Evolutionary conservation across 2,329 filamentous ascomycete species (phyloP).

Genomic region (Pyrenochaeta sp.): DNA sequence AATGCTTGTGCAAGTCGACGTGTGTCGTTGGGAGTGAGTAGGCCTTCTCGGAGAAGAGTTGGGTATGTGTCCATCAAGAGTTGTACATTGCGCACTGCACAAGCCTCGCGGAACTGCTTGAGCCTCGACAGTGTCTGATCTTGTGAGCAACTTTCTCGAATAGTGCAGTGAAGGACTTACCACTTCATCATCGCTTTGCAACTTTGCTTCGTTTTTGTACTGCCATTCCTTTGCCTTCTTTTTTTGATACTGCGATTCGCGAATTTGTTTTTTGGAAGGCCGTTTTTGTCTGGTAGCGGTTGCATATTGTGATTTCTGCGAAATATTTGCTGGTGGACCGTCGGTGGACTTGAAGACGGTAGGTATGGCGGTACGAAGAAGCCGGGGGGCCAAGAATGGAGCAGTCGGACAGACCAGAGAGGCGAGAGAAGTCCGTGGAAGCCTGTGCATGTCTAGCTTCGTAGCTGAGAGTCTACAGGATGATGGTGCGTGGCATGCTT

Average conservation of each 20-base stretch:
- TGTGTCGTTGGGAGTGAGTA: conserved; percentile 30
- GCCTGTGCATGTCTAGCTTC: conserved; percentile 27
- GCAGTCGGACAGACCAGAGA: conserved; percentile 42
- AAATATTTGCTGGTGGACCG: conserved; percentile 7
- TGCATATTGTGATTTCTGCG: conserved; percentile 21
- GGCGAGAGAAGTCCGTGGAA: conserved; percentile 36
- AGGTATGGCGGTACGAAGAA: conserved; percentile 27
- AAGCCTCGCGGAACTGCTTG: conserved; percentile 26
- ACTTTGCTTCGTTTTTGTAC: neutral
- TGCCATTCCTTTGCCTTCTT: neutral
- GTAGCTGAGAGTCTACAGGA: too few relatives aligned
- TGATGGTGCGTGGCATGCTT: too few relatives aligned
- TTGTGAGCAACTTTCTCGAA: neutral
- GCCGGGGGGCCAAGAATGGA: conserved; percentile 45
- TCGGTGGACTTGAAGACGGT: conserved; percentile 8
- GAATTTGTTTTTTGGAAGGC: too few relatives aligned
- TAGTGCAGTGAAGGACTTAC: too few relatives aligned
- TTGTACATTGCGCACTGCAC: conserved; percentile 19
- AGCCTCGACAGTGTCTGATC: neutral
- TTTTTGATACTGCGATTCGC: neutral
- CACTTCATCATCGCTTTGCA: neutral
- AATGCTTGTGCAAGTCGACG: conserved; percentile 46
- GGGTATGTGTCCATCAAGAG: conserved; percentile 39
- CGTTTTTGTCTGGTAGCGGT: conserved; percentile 15
- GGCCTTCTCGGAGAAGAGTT: conserved; percentile 15